phyloP scores from a whole-genome alignment of 2,329 filamentous ascomycete species.

The Beauveria rudraprayagi region DNA sequence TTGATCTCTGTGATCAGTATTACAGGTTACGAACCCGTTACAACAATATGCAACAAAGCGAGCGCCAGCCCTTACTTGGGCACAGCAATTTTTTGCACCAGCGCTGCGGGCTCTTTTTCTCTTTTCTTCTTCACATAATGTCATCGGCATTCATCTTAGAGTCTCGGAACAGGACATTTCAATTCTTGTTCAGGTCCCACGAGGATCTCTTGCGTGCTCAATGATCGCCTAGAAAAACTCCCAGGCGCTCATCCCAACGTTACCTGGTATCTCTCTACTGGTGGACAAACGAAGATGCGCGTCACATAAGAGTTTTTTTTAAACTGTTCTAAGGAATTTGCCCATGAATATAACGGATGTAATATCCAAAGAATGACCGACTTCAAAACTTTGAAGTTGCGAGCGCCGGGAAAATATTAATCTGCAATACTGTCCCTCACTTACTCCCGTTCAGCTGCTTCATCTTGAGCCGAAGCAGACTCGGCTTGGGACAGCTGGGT shows the following conservation, averaged over 20 bases:
- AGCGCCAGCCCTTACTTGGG: neutral
- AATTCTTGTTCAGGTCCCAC: constrained; percentile 86
- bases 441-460: constrained; percentile 54
- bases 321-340: neutral
- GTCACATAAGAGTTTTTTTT: constrained; percentile 28
- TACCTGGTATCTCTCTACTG: constrained; percentile 42
- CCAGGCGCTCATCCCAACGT: constrained; percentile 63
- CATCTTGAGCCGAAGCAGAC: constrained; percentile 74
- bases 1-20: neutral
- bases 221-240: constrained; percentile 82
- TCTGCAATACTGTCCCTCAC: neutral
- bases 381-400: too few species aligned
- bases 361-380: too few species aligned
- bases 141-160: constrained; percentile 95
- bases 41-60: constrained; percentile 21
- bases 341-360: too few species aligned
- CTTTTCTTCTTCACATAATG: constrained; percentile 57
- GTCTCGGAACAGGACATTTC: constrained; percentile 89
- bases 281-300: constrained; percentile 38
- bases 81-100: constrained; percentile 19
- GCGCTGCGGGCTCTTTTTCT: constrained; percentile 22
- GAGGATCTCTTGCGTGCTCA: constrained; percentile 89
- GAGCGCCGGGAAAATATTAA: too few species aligned
- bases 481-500: constrained; percentile 78
- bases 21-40: constrained; percentile 5